Conservation (phyloP, 1,284 basidiomycete species). For the Hypsizygus ulmarius region DNA sequence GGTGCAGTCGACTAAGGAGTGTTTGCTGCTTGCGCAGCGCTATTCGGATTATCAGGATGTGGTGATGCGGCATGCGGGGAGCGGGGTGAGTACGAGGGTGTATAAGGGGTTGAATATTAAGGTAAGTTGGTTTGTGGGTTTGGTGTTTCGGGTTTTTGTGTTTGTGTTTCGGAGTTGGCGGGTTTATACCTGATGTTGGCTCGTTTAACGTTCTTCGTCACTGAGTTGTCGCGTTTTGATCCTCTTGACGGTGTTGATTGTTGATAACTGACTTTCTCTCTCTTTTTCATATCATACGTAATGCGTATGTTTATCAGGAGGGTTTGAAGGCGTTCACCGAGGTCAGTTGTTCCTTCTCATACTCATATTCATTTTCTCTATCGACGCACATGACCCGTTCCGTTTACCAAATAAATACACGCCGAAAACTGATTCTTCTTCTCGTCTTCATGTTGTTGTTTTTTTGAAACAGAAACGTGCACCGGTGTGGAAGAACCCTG, state of each 20-base stretch:
- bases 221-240: background rate
- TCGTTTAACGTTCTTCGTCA: background rate
- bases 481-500: conserved; percentile 58
- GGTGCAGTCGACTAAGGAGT: conserved; percentile 74
- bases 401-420: too few species aligned
- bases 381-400: too few species aligned
- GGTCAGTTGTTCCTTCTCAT: conserved; percentile 27
- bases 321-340: conserved; percentile 40
- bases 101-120: conserved; percentile 74
- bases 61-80: conserved; percentile 47
- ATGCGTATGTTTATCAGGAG: conserved; percentile 25
- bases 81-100: conserved; percentile 52
- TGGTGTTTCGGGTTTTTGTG: conserved; percentile 13
- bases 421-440: background rate
- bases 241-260: too few species aligned
- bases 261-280: background rate
- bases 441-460: conserved; percentile 1
- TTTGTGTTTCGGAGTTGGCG: background rate
- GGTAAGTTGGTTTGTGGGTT: conserved; percentile 32
- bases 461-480: conserved; percentile 48
- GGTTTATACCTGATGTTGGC: background rate
- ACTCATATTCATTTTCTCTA: too few species aligned
- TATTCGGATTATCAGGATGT: conserved; percentile 53
- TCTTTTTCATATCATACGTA: conserved; percentile 11
- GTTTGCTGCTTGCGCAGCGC: conserved; percentile 53